phyloP scores from a whole-genome alignment of 2,329 filamentous ascomycete genomes.

The Penicillium sp. region DNA sequence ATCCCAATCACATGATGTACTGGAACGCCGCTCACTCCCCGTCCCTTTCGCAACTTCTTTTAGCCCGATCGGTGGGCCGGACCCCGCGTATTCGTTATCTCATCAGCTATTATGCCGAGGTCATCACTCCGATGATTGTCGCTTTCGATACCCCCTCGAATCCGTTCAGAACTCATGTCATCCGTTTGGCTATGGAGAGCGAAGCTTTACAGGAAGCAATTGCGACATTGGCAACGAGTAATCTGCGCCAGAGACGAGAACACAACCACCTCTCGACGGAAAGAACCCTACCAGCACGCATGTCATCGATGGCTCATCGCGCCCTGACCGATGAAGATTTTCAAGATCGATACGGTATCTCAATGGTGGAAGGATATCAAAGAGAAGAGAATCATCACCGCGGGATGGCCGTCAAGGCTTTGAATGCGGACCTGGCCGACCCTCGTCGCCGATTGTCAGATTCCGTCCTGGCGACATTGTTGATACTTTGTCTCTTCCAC shows the following conservation, averaged over 20 bases:
- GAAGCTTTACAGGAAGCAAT: slow-evolving; percentile 88
- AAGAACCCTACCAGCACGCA: slow-evolving; percentile 49
- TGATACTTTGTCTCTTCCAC: slow-evolving; percentile 86
- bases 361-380: slow-evolving; percentile 56
- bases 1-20: slow-evolving; percentile 13
- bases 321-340: slow-evolving; percentile 40
- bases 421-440: slow-evolving; percentile 81
- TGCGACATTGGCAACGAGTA: slow-evolving; percentile 82
- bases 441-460: slow-evolving; percentile 72
- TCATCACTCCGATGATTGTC: slow-evolving; percentile 87
- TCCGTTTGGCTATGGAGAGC: slow-evolving; percentile 72
- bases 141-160: slow-evolving; percentile 83
- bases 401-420: slow-evolving; percentile 72
- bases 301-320: slow-evolving; percentile 47
- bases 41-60: slow-evolving; percentile 37
- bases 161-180: slow-evolving; percentile 78
- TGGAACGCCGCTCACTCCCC: slow-evolving; percentile 27
- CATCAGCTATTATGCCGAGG: slow-evolving; percentile 89
- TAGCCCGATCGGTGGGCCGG: slow-evolving; percentile 53
- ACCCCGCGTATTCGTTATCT: slow-evolving; percentile 80
- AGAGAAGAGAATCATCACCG: slow-evolving; percentile 81
- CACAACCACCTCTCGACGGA: slow-evolving; percentile 53
- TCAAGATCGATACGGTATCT: slow-evolving; percentile 41
- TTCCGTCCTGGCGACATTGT: slow-evolving; percentile 78
- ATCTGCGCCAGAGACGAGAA: slow-evolving; percentile 73